A percentile compares a stretch with the other conserved stretches of the same genome.
Evolutionary conservation across 1,284 basidiomycete species (phyloP).

Genomic region (Cryptococcus sp.): DNA sequence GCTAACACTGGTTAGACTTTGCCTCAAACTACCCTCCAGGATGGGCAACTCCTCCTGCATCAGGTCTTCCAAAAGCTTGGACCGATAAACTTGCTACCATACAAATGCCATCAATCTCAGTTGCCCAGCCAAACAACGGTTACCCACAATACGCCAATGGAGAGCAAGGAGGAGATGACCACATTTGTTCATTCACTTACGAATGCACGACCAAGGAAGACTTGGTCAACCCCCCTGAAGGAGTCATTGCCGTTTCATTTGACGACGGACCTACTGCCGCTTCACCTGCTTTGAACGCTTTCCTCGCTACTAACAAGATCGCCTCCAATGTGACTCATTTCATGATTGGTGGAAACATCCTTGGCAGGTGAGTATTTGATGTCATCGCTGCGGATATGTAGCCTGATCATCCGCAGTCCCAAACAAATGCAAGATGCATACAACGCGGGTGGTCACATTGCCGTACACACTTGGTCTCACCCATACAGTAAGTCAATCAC

Average conservation of each 20-base stretch:
- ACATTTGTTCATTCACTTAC: constrained; percentile 45
- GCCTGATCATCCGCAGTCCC: constrained; percentile 12
- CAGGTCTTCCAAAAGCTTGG: constrained; percentile 34
- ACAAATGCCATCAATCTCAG: constrained; percentile 22
- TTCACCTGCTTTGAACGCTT: constrained; percentile 52
- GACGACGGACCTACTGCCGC: constrained; percentile 54
- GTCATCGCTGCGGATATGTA: neutral
- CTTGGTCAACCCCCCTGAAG: constrained; percentile 31
- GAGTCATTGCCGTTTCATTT: constrained; percentile 44
- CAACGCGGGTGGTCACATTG: constrained; percentile 39
- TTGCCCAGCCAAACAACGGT: constrained; percentile 25
- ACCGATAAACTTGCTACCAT: constrained; percentile 30
- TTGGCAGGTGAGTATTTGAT: constrained; percentile 19
- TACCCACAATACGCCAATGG: constrained; percentile 26
- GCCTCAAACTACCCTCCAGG: constrained; percentile 29
- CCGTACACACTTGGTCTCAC: constrained; percentile 55
- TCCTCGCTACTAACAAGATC: constrained; percentile 51
- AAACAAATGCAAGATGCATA: constrained; percentile 20
- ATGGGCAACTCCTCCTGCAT: constrained; percentile 21
- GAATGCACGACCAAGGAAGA: constrained; percentile 36
- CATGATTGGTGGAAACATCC: constrained; percentile 51
- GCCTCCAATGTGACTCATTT: constrained; percentile 54
- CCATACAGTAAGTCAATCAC: constrained; percentile 33
- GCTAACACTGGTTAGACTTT: constrained; percentile 14
- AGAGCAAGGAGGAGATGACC: constrained; percentile 18